Base-by-base conservation (phyloP, 305 asterid genomes). In the Plantago coronopus region DNA sequence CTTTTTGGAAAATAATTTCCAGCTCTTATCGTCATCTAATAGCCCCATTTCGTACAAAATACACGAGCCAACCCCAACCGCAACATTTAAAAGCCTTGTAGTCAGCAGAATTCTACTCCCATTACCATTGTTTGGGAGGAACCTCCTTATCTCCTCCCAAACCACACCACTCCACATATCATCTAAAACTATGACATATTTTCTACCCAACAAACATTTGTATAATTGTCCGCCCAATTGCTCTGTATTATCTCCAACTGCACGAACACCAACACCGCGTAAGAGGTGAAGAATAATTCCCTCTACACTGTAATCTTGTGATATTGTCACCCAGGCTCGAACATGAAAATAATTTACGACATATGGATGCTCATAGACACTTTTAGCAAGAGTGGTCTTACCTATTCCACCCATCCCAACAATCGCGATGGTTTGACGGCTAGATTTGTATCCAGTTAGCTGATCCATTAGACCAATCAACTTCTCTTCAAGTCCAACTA, bases 381-480 rank as follows among this genome's bases (percentile, higher is more conserved):
- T 9, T 48, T 15, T 48, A 48, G 54, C 54, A 19, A 48, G 54
- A 48, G 54, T 38, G 31, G 54, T 48, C 54, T 48, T 48, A 48
- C 54, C 54, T 48, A 48, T 48, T 7, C 54, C 54, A 19, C 54
- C 54, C 54, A 48, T 48, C 2, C 54, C 54, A 5, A 19, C 54
- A 9, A 48, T 18, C 0, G 54, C 25, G 4, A 48, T 48, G 54
- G 27, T 48, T 7, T 0, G 16, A 17, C 10, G 12, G 27, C 54
- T 17, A 48, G 27, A 48, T 18, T 48, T 6, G 17, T 19, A 0
- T 1, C 6, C 21, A 15, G 54, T 48, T 13, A 48, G 54, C 16
- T 7, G 27, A 18, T 19, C 54, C 25, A 48, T 18, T 6, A 48
- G 13, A 18, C 54, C 1, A 48, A 19, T 23, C 54, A 48, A 48